These are phyloP conservation scores for Eucalyptus cloeziana DNA, from an alignment of 345 rosid genomes.

Conservation along the genomic window DNA sequence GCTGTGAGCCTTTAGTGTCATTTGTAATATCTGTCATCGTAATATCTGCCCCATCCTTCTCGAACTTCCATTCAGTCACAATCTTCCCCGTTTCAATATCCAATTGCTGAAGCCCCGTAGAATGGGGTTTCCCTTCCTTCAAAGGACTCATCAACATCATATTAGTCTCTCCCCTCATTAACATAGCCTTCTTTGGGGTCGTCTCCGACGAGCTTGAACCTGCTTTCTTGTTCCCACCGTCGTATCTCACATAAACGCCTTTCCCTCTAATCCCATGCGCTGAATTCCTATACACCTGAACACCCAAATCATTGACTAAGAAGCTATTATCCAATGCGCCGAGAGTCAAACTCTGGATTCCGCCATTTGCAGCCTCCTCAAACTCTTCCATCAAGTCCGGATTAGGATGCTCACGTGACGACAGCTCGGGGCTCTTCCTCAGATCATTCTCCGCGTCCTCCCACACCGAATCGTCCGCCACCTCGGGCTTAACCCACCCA, in stretches of 20 bases:
- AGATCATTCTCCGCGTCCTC: slow-evolving; percentile 63
- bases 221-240: slow-evolving; percentile 19
- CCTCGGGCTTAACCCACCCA: slow-evolving; percentile 83
- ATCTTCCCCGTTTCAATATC: slow-evolving; percentile 86
- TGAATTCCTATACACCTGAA: slow-evolving; percentile 74
- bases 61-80: slow-evolving; percentile 86
- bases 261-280: slow-evolving; percentile 70
- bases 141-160: slow-evolving; percentile 96
- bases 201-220: slow-evolving; percentile 11
- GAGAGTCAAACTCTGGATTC: slow-evolving; percentile 80
- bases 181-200: slow-evolving; percentile 71
- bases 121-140: slow-evolving; percentile 55
- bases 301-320: slow-evolving; percentile 78
- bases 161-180: slow-evolving; percentile 93
- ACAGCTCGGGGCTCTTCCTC: slow-evolving; percentile 1
- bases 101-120: slow-evolving; percentile 68
- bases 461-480: slow-evolving; percentile 92
- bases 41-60: slow-evolving; percentile 80
- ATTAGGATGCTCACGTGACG: slow-evolving; percentile 11
- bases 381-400: slow-evolving; percentile 64
- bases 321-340: slow-evolving; percentile 91
- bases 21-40: slow-evolving; percentile 77
- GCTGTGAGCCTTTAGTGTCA: slow-evolving; percentile 81
- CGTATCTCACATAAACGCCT: slow-evolving; percentile 61
- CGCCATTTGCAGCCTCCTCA: slow-evolving; percentile 83